phyloP scores from a whole-genome alignment of 129 eudicot genomes.

The Smallanthus sonchifolius region DNA sequence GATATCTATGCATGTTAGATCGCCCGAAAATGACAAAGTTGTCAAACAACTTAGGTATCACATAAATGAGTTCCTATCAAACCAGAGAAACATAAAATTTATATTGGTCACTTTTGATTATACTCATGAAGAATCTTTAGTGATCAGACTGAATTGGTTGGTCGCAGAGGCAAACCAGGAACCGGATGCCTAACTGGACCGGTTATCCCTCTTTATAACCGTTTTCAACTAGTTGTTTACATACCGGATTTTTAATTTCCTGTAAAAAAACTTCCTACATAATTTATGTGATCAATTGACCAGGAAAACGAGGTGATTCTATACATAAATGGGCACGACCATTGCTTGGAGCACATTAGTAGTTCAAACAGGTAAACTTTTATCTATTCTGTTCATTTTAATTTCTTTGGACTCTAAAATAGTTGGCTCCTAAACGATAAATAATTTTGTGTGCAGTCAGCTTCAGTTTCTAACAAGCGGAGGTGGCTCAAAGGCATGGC shows the following conservation, averaged over 20 bases:
- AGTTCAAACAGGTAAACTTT: conserved; percentile 48
- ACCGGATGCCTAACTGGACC: too few species aligned
- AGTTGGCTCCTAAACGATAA: background rate
- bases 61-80: too few species aligned
- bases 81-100: too few species aligned
- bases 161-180: too few species aligned
- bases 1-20: too few species aligned
- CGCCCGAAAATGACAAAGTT: too few species aligned
- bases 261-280: background rate
- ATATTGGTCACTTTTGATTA: background rate
- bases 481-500: conserved; percentile 91
- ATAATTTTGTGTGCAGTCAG: conserved; percentile 24
- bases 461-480: conserved; percentile 78
- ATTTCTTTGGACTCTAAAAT: background rate
- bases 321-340: conserved; percentile 87
- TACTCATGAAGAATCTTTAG: too few species aligned
- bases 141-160: too few species aligned
- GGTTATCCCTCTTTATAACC: too few species aligned
- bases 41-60: too few species aligned
- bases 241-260: background rate
- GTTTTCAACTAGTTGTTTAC: too few species aligned
- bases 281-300: background rate
- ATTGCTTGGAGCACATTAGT: conserved; percentile 68
- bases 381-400: background rate
- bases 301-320: conserved; percentile 71